A percentile compares a stretch with the other conserved stretches of the same genome.
phyloP scores from a whole-genome alignment of 2,329 filamentous ascomycete genomes.

The Albifimbria verrucaria region DNA sequence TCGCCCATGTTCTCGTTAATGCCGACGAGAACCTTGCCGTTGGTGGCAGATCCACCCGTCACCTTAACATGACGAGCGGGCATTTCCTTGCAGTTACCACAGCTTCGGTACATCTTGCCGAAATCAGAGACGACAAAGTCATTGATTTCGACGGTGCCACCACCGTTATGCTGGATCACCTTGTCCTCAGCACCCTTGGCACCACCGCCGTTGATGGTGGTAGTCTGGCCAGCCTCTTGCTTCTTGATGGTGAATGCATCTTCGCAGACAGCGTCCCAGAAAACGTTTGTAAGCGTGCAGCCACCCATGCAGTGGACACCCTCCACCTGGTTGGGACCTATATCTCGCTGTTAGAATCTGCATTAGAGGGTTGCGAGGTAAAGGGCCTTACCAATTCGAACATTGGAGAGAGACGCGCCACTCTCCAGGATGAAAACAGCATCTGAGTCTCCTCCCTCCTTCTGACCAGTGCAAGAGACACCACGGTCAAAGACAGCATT shows the following conservation, averaged over 20 bases:
- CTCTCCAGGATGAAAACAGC: constrained; percentile 38
- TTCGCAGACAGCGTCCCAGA: constrained; percentile 46
- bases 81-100: constrained; percentile 38
- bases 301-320: constrained; percentile 43
- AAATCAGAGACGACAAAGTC: constrained; percentile 42
- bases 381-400: constrained; percentile 37
- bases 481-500: constrained; percentile 24
- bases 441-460: constrained; percentile 29
- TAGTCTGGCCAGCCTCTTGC: constrained; percentile 17
- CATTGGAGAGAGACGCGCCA: constrained; percentile 42
- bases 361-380: neutral
- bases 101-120: constrained; percentile 47
- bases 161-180: constrained; percentile 45
- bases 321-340: constrained; percentile 36
- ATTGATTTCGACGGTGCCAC: constrained; percentile 37
- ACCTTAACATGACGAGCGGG: constrained; percentile 41
- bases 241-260: constrained; percentile 34
- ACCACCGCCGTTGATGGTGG: constrained; percentile 42
- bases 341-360: neutral
- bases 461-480: constrained; percentile 20
- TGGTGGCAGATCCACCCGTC: constrained; percentile 31
- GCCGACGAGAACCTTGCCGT: constrained; percentile 36
- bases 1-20: constrained; percentile 40
- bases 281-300: constrained; percentile 42
- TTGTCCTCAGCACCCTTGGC: constrained; percentile 44